Percentiles rank a stretch among this genome's conserved stretches.
phyloP scores from a whole-genome alignment of 345 rosid genomes.

The Eucalyptus caleyi region DNA sequence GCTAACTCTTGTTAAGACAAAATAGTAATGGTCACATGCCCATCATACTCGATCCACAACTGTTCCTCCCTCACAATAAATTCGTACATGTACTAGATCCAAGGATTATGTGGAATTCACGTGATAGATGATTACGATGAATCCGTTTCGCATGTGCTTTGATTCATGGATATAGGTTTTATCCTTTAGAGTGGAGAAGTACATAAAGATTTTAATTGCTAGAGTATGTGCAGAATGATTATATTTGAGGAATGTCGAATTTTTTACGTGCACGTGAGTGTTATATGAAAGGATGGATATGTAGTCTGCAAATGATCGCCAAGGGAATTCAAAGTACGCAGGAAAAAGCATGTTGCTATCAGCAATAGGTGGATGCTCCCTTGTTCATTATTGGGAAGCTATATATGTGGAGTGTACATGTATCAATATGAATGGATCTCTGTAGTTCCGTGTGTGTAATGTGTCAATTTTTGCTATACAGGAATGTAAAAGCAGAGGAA shows the following conservation, averaged over 20 bases:
- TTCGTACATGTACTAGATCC: neutral
- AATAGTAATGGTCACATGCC: neutral
- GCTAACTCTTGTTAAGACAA: neutral
- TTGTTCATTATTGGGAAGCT: neutral
- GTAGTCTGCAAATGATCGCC: neutral
- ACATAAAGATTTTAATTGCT: neutral
- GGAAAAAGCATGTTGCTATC: neutral
- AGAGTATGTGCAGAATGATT: neutral
- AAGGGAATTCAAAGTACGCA: neutral
- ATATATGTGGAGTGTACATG: neutral
- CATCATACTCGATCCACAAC: neutral
- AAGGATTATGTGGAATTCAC: neutral
- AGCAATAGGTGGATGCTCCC: neutral
- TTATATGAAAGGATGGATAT: neutral
- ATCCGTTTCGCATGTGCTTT: neutral
- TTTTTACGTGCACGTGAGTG: fast-evolving
- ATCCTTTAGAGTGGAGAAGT: neutral
- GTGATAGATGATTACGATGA: neutral
- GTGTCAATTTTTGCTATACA: neutral
- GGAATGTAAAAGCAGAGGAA: neutral
- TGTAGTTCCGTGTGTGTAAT: neutral
- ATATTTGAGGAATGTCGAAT: neutral
- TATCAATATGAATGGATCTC: neutral
- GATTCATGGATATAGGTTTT: neutral
- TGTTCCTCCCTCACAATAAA: neutral